Evolutionary conservation across 768 basidiomycete species (phyloP).

Genomic region (Collybia mongolica): DNA sequence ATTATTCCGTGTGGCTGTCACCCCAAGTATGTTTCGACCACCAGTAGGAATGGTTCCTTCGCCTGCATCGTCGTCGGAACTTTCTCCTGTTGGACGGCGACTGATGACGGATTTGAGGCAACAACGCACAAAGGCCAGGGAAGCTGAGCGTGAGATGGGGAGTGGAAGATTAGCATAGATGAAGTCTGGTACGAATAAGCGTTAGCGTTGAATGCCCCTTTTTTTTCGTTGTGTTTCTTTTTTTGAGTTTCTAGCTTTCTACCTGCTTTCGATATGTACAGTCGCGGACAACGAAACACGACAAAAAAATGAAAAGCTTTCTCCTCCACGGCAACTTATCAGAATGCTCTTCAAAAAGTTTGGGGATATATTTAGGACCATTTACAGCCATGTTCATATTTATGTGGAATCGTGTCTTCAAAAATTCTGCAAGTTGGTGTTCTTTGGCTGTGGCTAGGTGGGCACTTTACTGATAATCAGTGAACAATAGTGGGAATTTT

Average conservation of each 20-base stretch:
- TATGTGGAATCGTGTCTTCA: too few species aligned
- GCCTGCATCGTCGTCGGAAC: constrained; percentile 69
- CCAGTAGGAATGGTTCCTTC: constrained; percentile 49
- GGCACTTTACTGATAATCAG: too few species aligned
- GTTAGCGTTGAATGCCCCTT: too few species aligned
- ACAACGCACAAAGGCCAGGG: constrained; percentile 38
- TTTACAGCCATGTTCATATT: too few species aligned
- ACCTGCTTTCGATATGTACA: not conserved
- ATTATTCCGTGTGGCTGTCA: constrained; percentile 34
- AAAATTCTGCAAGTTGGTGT: too few species aligned
- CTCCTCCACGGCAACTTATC: too few species aligned
- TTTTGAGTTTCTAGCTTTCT: not conserved
- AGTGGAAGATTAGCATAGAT: constrained; percentile 11
- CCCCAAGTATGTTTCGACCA: constrained; percentile 45
- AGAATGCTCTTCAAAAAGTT: too few species aligned
- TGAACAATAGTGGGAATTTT: too few species aligned
- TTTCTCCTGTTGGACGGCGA: constrained; percentile 66
- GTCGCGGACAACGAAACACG: too few species aligned
- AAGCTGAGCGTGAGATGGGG: constrained; percentile 28
- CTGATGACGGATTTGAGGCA: constrained; percentile 67
- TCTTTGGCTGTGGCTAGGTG: too few species aligned
- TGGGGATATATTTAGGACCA: too few species aligned
- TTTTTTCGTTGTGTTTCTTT: not conserved
- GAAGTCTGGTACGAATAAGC: not conserved
- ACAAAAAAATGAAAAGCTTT: too few species aligned